phyloP scores from a whole-genome alignment of 2,329 filamentous ascomycete species.

The Trichophyton equinum region DNA sequence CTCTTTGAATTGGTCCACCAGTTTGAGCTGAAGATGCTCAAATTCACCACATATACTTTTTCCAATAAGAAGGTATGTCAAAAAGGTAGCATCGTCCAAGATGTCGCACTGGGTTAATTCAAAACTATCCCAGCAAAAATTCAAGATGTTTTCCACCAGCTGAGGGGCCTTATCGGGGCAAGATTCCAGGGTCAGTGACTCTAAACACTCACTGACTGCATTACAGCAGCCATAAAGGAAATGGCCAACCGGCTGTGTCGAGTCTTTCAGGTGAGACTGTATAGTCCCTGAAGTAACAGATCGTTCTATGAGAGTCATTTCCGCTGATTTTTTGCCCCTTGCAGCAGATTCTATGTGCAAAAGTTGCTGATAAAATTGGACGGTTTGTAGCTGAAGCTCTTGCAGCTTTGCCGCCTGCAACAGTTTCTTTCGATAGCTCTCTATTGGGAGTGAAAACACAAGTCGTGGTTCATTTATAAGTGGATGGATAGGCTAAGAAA shows the following conservation, averaged over 20 bases:
- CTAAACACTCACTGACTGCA: constrained; percentile 25
- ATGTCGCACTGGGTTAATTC: constrained; percentile 28
- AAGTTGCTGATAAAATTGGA: constrained; percentile 24
- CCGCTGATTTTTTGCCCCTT: constrained; percentile 27
- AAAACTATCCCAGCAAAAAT: constrained; percentile 40
- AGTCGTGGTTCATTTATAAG: constrained; percentile 29
- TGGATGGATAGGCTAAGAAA: constrained; percentile 27
- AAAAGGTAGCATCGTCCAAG: constrained; percentile 43
- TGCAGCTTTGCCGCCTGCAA: constrained; percentile 25
- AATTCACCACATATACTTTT: constrained; percentile 25
- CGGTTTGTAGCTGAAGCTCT: constrained; percentile 27
- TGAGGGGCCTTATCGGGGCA: constrained; percentile 20
- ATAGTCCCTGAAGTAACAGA: constrained; percentile 31
- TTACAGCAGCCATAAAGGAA: constrained; percentile 30
- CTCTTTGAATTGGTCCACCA: constrained; percentile 20
- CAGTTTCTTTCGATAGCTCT: constrained; percentile 16
- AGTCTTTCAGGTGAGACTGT: constrained; percentile 30
- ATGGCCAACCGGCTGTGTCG: constrained; percentile 28
- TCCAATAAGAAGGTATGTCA: constrained; percentile 40
- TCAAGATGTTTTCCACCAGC: constrained; percentile 24
- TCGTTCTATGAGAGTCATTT: constrained; percentile 32
- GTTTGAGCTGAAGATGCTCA: constrained; percentile 18
- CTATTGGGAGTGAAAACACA: constrained; percentile 14
- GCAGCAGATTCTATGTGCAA: constrained; percentile 22
- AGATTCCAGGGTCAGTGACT: constrained; percentile 8